phyloP scores from a whole-genome alignment of 192 early-diverging fungal genomes.

The Mortierella claussenii region DNA sequence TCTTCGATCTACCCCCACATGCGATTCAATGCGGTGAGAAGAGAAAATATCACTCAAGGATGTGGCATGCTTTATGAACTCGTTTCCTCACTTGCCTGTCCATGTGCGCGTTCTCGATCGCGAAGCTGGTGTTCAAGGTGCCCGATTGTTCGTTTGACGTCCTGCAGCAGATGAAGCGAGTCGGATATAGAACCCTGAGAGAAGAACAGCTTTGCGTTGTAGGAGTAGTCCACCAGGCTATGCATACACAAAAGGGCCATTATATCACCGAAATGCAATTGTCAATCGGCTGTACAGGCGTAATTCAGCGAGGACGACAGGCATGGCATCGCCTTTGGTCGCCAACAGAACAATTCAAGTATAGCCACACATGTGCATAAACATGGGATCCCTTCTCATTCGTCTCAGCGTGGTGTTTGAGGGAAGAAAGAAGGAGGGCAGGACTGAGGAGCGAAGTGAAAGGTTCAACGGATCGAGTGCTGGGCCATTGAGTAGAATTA shows the following conservation, averaged over 20 bases:
- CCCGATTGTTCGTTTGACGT: slow-evolving; percentile 20
- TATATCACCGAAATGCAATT: slow-evolving; percentile 1
- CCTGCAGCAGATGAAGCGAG: slow-evolving; percentile 15
- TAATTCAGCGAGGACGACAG: slow-evolving; percentile 16
- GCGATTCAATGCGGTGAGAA: too few species aligned
- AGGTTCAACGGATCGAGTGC: not conserved
- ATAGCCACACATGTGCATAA: too few species aligned
- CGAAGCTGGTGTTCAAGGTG: slow-evolving; percentile 16
- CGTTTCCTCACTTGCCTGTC: slow-evolving; percentile 23
- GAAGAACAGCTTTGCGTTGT: slow-evolving; percentile 16
- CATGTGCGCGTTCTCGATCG: slow-evolving; percentile 2
- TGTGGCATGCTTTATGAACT: too few species aligned
- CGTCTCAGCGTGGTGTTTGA: not conserved
- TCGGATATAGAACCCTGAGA: slow-evolving; percentile 23
- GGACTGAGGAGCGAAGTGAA: not conserved
- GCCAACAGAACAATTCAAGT: too few species aligned
- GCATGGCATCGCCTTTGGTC: not conserved
- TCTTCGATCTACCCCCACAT: too few species aligned
- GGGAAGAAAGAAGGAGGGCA: not conserved
- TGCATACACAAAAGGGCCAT: not conserved
- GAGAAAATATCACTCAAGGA: too few species aligned
- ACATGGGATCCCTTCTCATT: too few species aligned
- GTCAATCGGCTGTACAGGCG: not conserved
- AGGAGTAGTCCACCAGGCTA: slow-evolving; percentile 30
- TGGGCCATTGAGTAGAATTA: too few species aligned